A percentile compares a stretch with the other conserved stretches of the same genome.
Evolutionary conservation across 345 rosid genomes (phyloP).

Genomic region (thale cress (Arabidopsis thaliana)): DNA sequence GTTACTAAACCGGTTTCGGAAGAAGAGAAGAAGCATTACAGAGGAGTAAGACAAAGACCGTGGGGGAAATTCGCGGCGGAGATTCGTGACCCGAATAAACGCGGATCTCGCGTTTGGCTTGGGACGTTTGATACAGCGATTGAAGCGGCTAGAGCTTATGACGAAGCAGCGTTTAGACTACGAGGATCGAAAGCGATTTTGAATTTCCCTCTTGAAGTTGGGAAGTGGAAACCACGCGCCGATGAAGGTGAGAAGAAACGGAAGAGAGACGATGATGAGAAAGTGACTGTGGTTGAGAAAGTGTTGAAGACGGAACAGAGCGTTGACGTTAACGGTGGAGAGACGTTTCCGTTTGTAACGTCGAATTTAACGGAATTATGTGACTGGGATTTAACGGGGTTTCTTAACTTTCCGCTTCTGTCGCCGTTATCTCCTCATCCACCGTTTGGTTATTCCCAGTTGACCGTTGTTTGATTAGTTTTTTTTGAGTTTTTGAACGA

Average conservation of each 20-base stretch:
- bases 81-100: constrained; percentile 84
- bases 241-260: constrained; percentile 55
- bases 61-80: constrained; percentile 99
- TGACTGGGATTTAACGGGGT: constrained; percentile 53
- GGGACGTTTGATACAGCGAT: constrained; percentile 78
- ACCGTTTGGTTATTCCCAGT: constrained; percentile 35
- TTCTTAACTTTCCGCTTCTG: constrained; percentile 53
- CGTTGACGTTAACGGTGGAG: constrained; percentile 23
- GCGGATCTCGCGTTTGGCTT: constrained; percentile 81
- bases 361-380: constrained; percentile 49
- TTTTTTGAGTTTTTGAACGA: neutral
- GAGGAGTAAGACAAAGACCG: constrained; percentile 90
- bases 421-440: constrained; percentile 67
- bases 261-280: constrained; percentile 41
- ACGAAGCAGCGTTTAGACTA: constrained; percentile 75
- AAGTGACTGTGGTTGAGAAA: constrained; percentile 22
- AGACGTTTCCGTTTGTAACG: constrained; percentile 48
- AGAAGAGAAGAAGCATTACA: constrained; percentile 61
- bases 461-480: constrained; percentile 42
- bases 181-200: constrained; percentile 87
- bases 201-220: constrained; percentile 88
- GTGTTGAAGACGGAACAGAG: constrained; percentile 44
- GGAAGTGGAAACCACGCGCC: constrained; percentile 49
- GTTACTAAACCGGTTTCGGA: constrained; percentile 29
- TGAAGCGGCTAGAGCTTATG: constrained; percentile 90